Evolutionary conservation across 2,329 filamentous ascomycete species (phyloP), one percentile per base, ranked within the genome.

Genomic region (Fusarium verrucosum): DNA sequence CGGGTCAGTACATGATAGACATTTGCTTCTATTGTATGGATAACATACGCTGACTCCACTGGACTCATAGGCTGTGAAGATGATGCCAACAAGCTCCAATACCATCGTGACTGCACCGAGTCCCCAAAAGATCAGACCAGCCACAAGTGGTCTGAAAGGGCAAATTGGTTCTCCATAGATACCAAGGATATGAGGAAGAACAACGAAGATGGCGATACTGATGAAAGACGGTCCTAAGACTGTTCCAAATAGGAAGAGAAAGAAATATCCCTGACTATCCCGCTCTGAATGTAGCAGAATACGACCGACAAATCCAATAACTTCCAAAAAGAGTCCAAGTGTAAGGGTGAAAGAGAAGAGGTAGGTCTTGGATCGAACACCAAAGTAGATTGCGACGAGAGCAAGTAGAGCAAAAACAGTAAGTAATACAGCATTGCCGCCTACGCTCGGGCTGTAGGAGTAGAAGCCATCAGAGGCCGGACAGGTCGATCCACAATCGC

Each of bases 221-320:
- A 84, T 77, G 35, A 83, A 73, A 4, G 78, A 80, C 16, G 83
- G 80, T 2, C 82, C 83, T 32, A 82, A 69, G 19, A 80, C 72
- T 3, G 81, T 83, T 17, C 83, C 82, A 13, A 82, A 62, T 28
- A 84, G 69, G 53, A 76, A 83, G 6, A 85, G 62, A 11, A 77
- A 71, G 60, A 83, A 83, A 55, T 73, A 77, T 4, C 71, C 69
- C 43, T 74, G 72, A 56, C 71, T 77, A 35, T 73, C 71, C 10
- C 70, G 68, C 25, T 75, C 65, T 9, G 66, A 70, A 37, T 75
- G 74, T 13, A 84, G 75, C 26, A 84, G 68, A 8, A 84, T 52
- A 33, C 80, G 78, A 5, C 81, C 82, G 14, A 78, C 71, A 58
- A 84, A 84, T 14, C 82, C 81, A 38, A 83, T 33, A 9, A 80